These are phyloP conservation scores for California macrophylla DNA, from an alignment of 441 rosid species.

Conservation along the genomic window DNA sequence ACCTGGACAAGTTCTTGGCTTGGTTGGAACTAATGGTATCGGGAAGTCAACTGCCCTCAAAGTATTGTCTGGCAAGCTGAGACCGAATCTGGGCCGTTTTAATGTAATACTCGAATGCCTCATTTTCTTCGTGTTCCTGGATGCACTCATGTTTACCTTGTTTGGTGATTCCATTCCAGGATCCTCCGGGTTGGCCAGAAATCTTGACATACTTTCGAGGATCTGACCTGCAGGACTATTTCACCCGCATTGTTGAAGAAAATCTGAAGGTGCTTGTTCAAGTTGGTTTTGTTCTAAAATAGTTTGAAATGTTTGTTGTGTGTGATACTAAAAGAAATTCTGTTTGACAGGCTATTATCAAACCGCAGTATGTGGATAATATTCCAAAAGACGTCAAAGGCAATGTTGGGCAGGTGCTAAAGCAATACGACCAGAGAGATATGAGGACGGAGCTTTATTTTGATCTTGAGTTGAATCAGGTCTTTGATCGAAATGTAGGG, in stretches of 20 bases:
- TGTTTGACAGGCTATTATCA: conserved; percentile 69
- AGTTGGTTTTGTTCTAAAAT: background rate
- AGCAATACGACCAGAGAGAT: conserved; percentile 75
- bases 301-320: background rate
- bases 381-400: conserved; percentile 89
- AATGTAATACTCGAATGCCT: conserved; percentile 39
- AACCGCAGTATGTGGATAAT: conserved; percentile 98
- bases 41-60: conserved; percentile 96
- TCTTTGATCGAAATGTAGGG: conserved; percentile 77
- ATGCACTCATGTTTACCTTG: background rate
- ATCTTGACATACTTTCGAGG: conserved; percentile 91
- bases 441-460: conserved; percentile 61
- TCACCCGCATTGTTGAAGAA: conserved; percentile 88
- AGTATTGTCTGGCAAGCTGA: conserved; percentile 85
- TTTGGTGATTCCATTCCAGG: conserved; percentile 36
- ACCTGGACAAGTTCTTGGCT: conserved; percentile 97
- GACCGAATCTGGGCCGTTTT: conserved; percentile 96
- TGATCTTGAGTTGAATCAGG: conserved; percentile 85
- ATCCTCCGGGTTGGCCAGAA: conserved; percentile 99
- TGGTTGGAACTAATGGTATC: conserved; percentile 96
- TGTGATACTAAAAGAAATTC: too few relatives aligned
- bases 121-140: conserved; percentile 11
- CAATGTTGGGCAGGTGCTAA: conserved; percentile 87
- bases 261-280: conserved; percentile 68
- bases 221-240: conserved; percentile 90